Conservation (phyloP, 2,329 filamentous ascomycete species). For the Colletotrichum spaethianum region DNA sequence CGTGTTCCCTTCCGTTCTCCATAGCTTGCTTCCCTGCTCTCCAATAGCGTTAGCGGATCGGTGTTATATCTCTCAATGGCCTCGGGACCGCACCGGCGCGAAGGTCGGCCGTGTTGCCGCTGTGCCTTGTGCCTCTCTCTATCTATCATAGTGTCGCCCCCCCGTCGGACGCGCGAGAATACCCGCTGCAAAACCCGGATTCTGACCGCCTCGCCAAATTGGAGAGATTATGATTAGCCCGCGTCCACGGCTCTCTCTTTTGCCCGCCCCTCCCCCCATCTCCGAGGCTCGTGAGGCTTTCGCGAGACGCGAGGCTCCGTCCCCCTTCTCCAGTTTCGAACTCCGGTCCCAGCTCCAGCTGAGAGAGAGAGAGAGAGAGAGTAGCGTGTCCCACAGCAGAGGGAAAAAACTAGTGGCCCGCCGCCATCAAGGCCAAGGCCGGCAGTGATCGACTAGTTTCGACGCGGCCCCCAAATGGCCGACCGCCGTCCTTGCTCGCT, state of each 20-base stretch:
- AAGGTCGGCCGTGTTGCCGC: background rate
- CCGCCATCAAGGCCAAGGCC: background rate
- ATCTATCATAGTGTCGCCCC: too few species aligned
- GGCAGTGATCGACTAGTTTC: background rate
- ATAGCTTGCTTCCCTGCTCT: background rate
- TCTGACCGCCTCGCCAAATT: constrained; percentile 3
- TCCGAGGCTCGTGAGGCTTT: background rate
- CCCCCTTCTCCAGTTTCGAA: background rate
- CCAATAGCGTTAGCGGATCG: background rate
- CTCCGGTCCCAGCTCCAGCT: background rate
- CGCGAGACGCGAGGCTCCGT: background rate
- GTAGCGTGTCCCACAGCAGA: background rate
- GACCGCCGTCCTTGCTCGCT: background rate
- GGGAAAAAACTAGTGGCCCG: background rate
- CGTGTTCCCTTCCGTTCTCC: background rate
- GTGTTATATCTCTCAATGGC: background rate
- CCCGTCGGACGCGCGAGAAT: background rate
- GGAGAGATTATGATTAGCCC: constrained; percentile 6
- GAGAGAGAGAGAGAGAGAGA: background rate
- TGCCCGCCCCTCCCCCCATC: background rate
- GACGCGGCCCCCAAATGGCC: background rate
- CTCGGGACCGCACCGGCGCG: constrained; percentile 13
- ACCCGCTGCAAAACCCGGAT: constrained; percentile 3
- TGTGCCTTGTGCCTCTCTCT: background rate
- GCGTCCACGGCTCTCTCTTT: background rate